Percentiles rank a stretch among this genome's conserved stretches.
Conservation (phyloP, 805 yeast species). For the Blastobotrys americana region DNA sequence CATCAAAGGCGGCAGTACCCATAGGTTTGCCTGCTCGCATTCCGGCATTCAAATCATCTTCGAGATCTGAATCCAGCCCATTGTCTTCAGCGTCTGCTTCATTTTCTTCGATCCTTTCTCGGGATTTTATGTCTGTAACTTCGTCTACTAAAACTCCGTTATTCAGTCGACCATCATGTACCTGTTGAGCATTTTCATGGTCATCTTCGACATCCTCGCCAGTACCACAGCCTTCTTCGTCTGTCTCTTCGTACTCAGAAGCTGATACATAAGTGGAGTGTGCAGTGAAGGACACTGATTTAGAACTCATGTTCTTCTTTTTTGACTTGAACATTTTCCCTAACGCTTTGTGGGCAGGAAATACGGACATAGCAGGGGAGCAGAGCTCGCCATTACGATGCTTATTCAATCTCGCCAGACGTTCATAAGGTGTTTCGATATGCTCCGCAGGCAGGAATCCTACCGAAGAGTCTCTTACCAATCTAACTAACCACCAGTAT, state of each 20-base stretch:
- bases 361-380: conserved; percentile 9
- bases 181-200: conserved; percentile 9
- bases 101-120: conserved; percentile 3
- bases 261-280: conserved; percentile 22
- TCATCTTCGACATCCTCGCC: conserved; percentile 18
- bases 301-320: conserved; percentile 11
- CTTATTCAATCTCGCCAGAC: conserved; percentile 86
- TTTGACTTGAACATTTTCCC: conserved; percentile 15
- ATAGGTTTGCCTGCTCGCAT: no score
- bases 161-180: conserved; percentile 7
- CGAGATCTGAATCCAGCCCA: neutral
- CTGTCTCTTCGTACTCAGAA: conserved; percentile 23
- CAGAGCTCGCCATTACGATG: conserved; percentile 71
- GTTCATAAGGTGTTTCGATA: conserved; percentile 82
- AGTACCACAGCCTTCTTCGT: conserved; percentile 22
- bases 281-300: conserved; percentile 17
- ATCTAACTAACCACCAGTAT: conserved; percentile 91
- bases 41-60: conserved; percentile 3
- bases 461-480: conserved; percentile 53
- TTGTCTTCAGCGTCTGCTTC: neutral
- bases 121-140: neutral
- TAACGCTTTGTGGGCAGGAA: conserved; percentile 5
- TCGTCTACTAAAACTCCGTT: no score
- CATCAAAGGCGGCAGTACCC: no score
- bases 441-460: conserved; percentile 98